Evolutionary conservation across 495 filamentous ascomycete species (phyloP).

Genomic region (Penicillium turbatum): DNA sequence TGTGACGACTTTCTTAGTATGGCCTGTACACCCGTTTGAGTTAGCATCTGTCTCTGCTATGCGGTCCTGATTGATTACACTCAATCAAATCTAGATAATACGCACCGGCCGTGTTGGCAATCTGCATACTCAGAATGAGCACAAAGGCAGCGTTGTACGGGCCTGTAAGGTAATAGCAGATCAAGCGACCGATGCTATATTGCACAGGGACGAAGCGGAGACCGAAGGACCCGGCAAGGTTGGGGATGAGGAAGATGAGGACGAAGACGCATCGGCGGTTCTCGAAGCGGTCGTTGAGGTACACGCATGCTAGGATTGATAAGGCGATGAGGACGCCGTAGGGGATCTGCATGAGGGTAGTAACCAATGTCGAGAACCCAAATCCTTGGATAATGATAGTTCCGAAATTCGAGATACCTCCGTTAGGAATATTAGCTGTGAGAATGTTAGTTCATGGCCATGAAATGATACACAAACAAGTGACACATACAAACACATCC

Average conservation of each 20-base stretch:
- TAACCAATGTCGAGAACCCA: constrained; percentile 52
- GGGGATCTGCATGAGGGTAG: constrained; percentile 52
- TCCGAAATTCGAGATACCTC: constrained; percentile 56
- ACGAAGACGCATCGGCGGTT: constrained; percentile 55
- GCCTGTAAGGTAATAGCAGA: constrained; percentile 56
- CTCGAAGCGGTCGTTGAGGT: constrained; percentile 52
- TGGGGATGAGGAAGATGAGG: constrained; percentile 51
- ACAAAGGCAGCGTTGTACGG: constrained; percentile 60
- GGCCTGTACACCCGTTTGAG: constrained; percentile 25
- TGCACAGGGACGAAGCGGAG: constrained; percentile 48
- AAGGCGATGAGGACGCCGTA: constrained; percentile 54
- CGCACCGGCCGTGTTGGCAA: constrained; percentile 50
- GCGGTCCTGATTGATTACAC: not conserved
- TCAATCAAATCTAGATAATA: not conserved
- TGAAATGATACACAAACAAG: not conserved
- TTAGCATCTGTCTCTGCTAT: not conserved
- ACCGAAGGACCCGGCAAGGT: constrained; percentile 52
- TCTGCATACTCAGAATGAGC: constrained; percentile 53
- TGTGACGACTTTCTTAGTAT: constrained; percentile 61
- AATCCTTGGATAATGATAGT: constrained; percentile 60
- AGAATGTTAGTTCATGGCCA: not conserved
- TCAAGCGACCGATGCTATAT: constrained; percentile 46
- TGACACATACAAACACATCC: constrained; percentile 38
- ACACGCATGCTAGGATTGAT: constrained; percentile 55
- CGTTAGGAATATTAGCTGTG: constrained; percentile 42